These are phyloP conservation scores for Viola odorata DNA, from an alignment of 345 rosid species.

Conservation along the genomic window DNA sequence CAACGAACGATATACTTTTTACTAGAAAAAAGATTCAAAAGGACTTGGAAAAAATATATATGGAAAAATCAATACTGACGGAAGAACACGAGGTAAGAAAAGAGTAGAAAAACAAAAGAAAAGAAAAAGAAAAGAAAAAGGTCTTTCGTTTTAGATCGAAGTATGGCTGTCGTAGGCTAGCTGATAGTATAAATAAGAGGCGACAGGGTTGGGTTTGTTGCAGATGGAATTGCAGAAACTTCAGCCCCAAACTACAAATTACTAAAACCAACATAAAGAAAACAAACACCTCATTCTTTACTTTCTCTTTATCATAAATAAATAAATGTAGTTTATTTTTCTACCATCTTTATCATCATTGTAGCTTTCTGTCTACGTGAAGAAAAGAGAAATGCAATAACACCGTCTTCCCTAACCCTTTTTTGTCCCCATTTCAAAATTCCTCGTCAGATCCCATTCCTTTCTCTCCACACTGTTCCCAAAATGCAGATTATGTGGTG, in stretches of 20 bases:
- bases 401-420: slow-evolving; percentile 19
- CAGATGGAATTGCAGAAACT: slow-evolving; percentile 12
- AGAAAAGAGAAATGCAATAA: slow-evolving; percentile 23
- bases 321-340: slow-evolving; percentile 5
- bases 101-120: too few species aligned
- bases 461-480: slow-evolving; percentile 38
- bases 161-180: background rate
- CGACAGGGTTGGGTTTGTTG: slow-evolving; percentile 17
- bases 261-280: too few species aligned
- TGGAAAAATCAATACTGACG: too few species aligned
- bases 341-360: slow-evolving; percentile 41
- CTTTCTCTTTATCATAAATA: too few species aligned
- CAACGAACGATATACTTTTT: too few species aligned
- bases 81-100: too few species aligned
- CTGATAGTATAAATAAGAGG: slow-evolving; percentile 36
- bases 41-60: too few species aligned
- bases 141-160: background rate
- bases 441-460: slow-evolving; percentile 33
- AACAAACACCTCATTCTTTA: too few species aligned
- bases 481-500: slow-evolving; percentile 62
- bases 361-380: slow-evolving; percentile 69
- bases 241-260: too few species aligned
- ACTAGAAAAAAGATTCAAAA: too few species aligned
- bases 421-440: slow-evolving; percentile 23
- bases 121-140: background rate